A percentile compares a stretch with the other conserved stretches of the same genome.
These are phyloP conservation scores for Spiraea crenata DNA, from an alignment of 331 rosid genomes.

Conservation along the genomic window DNA sequence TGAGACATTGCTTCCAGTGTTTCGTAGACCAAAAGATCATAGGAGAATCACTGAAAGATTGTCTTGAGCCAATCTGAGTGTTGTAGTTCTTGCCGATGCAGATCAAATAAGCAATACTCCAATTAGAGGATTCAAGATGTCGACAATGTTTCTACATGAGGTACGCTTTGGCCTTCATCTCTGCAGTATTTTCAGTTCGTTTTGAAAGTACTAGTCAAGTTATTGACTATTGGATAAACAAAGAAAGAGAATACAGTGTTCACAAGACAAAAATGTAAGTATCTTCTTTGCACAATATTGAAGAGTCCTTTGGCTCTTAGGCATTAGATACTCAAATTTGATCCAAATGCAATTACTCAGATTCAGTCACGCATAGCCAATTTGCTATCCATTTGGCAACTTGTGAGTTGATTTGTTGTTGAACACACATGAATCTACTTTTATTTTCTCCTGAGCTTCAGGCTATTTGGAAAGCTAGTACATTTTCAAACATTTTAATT, in stretches of 20 bases:
- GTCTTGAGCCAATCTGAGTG: background rate
- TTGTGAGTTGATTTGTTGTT: background rate
- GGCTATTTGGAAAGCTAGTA: background rate
- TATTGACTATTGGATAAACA: background rate
- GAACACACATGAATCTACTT: background rate
- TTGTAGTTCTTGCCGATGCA: background rate
- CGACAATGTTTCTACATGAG: constrained; percentile 3
- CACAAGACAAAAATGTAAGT: background rate
- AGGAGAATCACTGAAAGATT: background rate
- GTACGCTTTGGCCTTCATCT: background rate
- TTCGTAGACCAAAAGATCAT: background rate
- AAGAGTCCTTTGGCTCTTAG: background rate
- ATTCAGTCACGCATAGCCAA: background rate
- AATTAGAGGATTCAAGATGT: background rate
- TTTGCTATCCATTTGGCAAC: background rate
- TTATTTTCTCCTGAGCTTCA: background rate
- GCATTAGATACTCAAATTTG: background rate
- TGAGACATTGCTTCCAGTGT: background rate
- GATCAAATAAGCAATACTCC: background rate
- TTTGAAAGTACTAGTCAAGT: background rate
- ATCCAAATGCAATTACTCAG: background rate
- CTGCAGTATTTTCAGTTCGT: background rate
- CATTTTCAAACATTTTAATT: background rate
- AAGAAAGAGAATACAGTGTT: background rate
- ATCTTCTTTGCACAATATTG: background rate